Base-by-base conservation (phyloP, 441 rosid species). In the Euphorbia schlechtendalii region DNA sequence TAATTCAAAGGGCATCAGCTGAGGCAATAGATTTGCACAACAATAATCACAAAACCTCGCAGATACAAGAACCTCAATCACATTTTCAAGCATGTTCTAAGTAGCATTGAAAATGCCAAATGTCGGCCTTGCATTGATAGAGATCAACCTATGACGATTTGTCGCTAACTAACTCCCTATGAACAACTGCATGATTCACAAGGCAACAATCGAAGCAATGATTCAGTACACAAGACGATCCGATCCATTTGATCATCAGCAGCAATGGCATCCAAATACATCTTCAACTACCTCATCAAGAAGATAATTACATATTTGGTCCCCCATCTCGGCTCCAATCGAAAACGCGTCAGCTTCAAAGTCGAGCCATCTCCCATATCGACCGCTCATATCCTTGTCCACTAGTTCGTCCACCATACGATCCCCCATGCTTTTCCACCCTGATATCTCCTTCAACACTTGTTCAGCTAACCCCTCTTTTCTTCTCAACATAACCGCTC, bases 401-500 rank as follows among this genome's bases (percentile, higher is more conserved):
- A 95, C 96, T 41, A 92, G 86, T 75, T 92, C 96, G 25, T 95
- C 98, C 25, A 92, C 95, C 93, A 85, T 85, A 67, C 84, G 83
- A 55, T 92, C 91, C 58, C 86, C 81, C 90, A 88, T 81, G 55
- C 71, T 77, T 80, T 74, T 82, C 88, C 86, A 81, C 38, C 73
- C 79, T 20, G 74, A 71, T 18, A 92, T 86, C 77, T 92, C 97
- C 73, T 79, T 88, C 69, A 76, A 82, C 65, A 95, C 63, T 76
- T 89, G 91, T 75, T 82, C 85, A 2, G 86, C 92, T n/a, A 95
- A 71, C 79, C 69, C 13, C 7, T 74, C 86, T 51, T 84, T 83
- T 55, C 84, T 75, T 63, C 78, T 81, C 72, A 86, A 73, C 66
- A 75, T 73, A 5, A 72, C 25, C 59, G 66, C 75, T 56, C 91